A percentile compares a stretch with the other conserved stretches of the same genome.
These are phyloP conservation scores for Porpolomopsis calyptriformis DNA, from an alignment of 768 basidiomycete species.

Conservation along the genomic window DNA sequence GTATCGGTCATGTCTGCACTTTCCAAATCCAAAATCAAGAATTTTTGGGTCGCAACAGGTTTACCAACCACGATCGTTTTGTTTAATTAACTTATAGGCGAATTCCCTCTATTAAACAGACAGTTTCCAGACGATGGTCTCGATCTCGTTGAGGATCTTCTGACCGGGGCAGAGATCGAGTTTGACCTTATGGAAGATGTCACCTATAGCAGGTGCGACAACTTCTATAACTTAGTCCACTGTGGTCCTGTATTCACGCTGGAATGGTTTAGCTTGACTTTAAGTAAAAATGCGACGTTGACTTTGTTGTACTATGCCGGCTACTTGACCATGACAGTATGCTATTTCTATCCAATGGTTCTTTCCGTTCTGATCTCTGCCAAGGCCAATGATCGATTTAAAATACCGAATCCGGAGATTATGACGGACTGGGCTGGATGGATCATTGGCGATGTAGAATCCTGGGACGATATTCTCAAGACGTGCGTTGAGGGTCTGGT, in stretches of 20 bases:
- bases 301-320: slow-evolving; percentile 12
- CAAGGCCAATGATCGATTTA: slow-evolving; percentile 9
- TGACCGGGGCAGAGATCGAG: slow-evolving; percentile 8
- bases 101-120: slow-evolving; percentile 10
- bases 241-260: slow-evolving; percentile 8
- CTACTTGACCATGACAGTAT: slow-evolving; percentile 12
- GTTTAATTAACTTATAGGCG: slow-evolving; percentile 7
- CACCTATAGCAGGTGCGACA: slow-evolving; percentile 5
- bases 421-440: slow-evolving; percentile 10
- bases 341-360: slow-evolving; percentile 9
- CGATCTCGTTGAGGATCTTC: slow-evolving; percentile 8
- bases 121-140: slow-evolving; percentile 8
- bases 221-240: slow-evolving; percentile 10
- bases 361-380: slow-evolving; percentile 7
- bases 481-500: slow-evolving; percentile 8
- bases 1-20: slow-evolving; percentile 11
- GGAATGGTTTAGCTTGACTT: slow-evolving; percentile 1
- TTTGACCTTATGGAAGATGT: slow-evolving; percentile 9
- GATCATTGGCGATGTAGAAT: slow-evolving; percentile 7
- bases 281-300: slow-evolving; percentile 8
- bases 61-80: slow-evolving; percentile 2
- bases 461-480: slow-evolving; percentile 9
- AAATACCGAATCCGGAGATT: slow-evolving; percentile 10
- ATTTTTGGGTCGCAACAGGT: too few relatives aligned
- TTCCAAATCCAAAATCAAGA: slow-evolving; percentile 4